Base-by-base conservation (phyloP, 1,139 yeast genomes). In the Magnusiomyces paraingens region DNA sequence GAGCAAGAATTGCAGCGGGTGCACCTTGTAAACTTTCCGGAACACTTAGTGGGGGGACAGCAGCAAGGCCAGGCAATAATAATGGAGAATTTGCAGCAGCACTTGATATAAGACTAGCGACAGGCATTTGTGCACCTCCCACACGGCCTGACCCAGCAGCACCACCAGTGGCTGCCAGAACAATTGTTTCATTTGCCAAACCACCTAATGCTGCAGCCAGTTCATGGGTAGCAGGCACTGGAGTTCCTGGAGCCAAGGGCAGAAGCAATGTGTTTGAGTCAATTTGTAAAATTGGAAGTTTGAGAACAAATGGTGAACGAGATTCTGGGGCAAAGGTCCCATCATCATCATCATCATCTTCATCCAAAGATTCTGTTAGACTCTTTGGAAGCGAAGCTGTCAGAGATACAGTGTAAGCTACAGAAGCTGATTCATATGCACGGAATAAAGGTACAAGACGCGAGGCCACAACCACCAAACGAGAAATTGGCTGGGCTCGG, bases 21-120 rank as follows among this genome's bases (percentile, higher is more conserved):
- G 60, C 59, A 1, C 70, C 70, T 2, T 66, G 57, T 10, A 65
- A 40, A 51, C 61, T 55, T 45, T 59, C 59, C 15, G 69, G 69
- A 1, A 67, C 65, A 12, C 46, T 51, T 43, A 64, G 48, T 1
- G 21, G 26, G 2, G 54, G 44, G 15, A 40, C 26, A n/a, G 17
- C 40, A 12, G 45, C 42, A 14, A 21, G n/a, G 5, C 8, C 2
- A 20, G 40, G 32, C n/a, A 44, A 40, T 10, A 36, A 21, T 3
- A 44, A 43, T 17, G 40, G 3, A 42, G 42, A 12, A 38, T 36
- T 8, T 17, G 42, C 12, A 12, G 42, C 35, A 22, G 36, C 18
- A 12, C 36, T 51, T 3, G 44, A 21, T 29, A 26, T 32, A 18
- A 45, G 44, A 8, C 38, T 20, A 11, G 52, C 52, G 11, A 45